A percentile compares a stretch with the other conserved stretches of the same genome.
Evolutionary conservation across 202 grass and related monocot species (phyloP).

Genomic region (Carex arenaria): DNA sequence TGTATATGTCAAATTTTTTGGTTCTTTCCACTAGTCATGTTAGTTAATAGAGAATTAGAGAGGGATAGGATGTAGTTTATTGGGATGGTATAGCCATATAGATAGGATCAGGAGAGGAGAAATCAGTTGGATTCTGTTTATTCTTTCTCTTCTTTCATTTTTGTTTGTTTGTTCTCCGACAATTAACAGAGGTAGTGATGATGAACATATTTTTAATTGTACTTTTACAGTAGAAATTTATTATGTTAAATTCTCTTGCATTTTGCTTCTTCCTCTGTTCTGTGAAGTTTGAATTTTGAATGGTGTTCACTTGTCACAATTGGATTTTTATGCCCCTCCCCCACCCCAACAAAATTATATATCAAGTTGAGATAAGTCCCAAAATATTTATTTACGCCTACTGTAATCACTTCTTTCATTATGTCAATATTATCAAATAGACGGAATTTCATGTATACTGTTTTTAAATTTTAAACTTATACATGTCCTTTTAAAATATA

Average conservation of each 20-base stretch:
- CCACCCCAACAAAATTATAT: neutral
- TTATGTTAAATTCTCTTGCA: neutral
- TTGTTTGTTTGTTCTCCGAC: neutral
- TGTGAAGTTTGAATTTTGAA: neutral
- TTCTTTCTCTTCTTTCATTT: neutral
- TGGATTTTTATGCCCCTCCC: too few species aligned
- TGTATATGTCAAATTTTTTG: neutral
- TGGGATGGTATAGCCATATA: neutral
- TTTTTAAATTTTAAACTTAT: too few species aligned
- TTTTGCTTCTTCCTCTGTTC: neutral
- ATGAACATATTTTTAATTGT: neutral
- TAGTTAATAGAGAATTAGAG: neutral
- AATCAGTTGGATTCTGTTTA: conserved; percentile 1
- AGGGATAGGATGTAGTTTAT: neutral
- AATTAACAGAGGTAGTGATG: neutral
- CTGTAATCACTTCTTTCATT: neutral
- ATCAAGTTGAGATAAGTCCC: neutral
- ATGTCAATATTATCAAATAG: neutral
- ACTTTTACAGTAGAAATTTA: neutral
- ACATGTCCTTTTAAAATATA: too few species aligned
- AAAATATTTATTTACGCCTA: neutral
- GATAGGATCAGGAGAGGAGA: neutral
- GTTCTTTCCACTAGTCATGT: neutral
- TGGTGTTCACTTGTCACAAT: too few species aligned
- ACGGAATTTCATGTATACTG: neutral